Percentiles rank a stretch among this genome's conserved stretches.
These are phyloP conservation scores for Blastobotrys aristatus DNA, from an alignment of 1,139 yeast species.

Conservation along the genomic window DNA sequence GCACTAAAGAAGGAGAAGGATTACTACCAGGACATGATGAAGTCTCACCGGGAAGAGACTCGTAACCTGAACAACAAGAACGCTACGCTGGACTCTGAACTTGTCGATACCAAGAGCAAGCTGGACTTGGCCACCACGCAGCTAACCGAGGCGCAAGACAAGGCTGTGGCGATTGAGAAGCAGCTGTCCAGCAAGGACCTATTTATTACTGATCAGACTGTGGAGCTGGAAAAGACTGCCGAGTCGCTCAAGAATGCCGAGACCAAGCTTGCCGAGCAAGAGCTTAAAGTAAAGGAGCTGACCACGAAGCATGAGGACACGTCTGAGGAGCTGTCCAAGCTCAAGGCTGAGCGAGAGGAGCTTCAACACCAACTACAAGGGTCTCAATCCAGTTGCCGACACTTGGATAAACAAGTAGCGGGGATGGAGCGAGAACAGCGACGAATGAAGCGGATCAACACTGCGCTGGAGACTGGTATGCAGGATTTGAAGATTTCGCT, in stretches of 20 bases:
- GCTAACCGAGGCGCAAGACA: slow-evolving; percentile 18
- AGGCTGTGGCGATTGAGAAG: slow-evolving; percentile 18
- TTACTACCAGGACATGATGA: slow-evolving; percentile 19
- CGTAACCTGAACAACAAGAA: slow-evolving; percentile 18
- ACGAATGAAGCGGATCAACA: slow-evolving; percentile 24
- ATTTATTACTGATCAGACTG: slow-evolving; percentile 13
- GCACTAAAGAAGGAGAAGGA: slow-evolving; percentile 23
- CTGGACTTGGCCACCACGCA: slow-evolving; percentile 20
- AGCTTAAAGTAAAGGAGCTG: slow-evolving; percentile 15
- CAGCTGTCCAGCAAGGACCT: slow-evolving; percentile 18
- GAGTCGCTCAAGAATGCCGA: slow-evolving; percentile 9
- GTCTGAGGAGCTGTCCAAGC: slow-evolving; percentile 20
- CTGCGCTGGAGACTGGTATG: slow-evolving; percentile 30
- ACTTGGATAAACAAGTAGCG: slow-evolving; percentile 28
- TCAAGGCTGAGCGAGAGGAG: slow-evolving; percentile 27
- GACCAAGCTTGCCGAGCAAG: slow-evolving; percentile 12
- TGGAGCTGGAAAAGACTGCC: slow-evolving; percentile 11
- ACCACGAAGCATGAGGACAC: slow-evolving; percentile 15
- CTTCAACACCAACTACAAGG: slow-evolving; percentile 27
- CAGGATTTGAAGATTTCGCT: slow-evolving; percentile 35
- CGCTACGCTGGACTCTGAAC: slow-evolving; percentile 20
- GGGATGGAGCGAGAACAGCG: slow-evolving; percentile 29
- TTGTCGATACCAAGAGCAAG: slow-evolving; percentile 15
- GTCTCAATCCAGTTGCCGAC: slow-evolving; percentile 25
- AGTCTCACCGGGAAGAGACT: slow-evolving; percentile 20